Conservation (phyloP, 805 yeast genomes). For the Lipomyces oligophaga region DNA sequence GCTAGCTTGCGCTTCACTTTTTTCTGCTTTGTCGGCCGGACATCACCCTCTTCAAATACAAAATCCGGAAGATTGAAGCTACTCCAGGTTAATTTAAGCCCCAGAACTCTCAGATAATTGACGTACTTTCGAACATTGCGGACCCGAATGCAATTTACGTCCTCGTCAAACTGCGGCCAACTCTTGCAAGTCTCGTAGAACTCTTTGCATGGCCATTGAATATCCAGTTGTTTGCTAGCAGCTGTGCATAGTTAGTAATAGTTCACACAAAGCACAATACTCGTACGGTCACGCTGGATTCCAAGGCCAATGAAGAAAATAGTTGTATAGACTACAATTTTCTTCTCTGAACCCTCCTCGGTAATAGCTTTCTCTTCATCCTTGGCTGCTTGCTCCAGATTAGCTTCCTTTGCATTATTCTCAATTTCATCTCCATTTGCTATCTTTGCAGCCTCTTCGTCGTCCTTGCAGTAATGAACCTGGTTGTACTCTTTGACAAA, state of each 20-base stretch:
- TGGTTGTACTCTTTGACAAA: constrained; percentile 71
- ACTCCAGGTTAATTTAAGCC: neutral
- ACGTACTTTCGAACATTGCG: constrained; percentile 61
- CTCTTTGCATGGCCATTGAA: constrained; percentile 86
- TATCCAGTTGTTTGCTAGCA: constrained; percentile 50
- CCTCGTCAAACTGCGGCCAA: constrained; percentile 64
- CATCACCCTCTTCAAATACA: constrained; percentile 77
- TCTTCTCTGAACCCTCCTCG: constrained; percentile 31
- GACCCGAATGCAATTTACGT: constrained; percentile 56
- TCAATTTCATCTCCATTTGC: constrained; percentile 54
- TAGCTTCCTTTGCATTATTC: constrained; percentile 33
- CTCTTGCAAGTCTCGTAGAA: constrained; percentile 75
- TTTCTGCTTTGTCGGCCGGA: constrained; percentile 62
- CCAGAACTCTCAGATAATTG: too few species aligned
- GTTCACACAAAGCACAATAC: neutral
- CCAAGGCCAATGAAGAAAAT: constrained; percentile 78
- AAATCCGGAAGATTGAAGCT: constrained; percentile 73
- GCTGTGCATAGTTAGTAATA: constrained; percentile 11
- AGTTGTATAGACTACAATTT: constrained; percentile 54
- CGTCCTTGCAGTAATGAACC: constrained; percentile 47
- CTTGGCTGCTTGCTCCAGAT: constrained; percentile 18
- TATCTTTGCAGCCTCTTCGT: constrained; percentile 55
- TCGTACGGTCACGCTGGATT: constrained; percentile 40
- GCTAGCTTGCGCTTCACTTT: constrained; percentile 44
- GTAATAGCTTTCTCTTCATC: constrained; percentile 26